Percentiles rank a stretch among this genome's conserved stretches.
These are phyloP conservation scores for Eucalyptus camaldulensis DNA, from an alignment of 345 rosid species.

Conservation along the genomic window DNA sequence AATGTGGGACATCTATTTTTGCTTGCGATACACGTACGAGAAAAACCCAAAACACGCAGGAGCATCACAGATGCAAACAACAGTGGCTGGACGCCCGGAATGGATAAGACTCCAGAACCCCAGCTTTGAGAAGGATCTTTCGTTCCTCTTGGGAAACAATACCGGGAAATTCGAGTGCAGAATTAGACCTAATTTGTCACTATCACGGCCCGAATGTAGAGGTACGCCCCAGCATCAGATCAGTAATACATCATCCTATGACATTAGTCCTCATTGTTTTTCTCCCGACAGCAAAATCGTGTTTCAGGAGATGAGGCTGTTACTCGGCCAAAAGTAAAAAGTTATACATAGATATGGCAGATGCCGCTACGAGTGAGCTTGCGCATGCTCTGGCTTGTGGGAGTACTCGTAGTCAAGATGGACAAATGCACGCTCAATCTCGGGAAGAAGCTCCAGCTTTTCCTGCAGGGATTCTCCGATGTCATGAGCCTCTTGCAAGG, in stretches of 20 bases:
- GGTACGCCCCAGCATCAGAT: background rate
- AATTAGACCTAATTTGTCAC: background rate
- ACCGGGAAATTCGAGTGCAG: background rate
- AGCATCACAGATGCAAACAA: background rate
- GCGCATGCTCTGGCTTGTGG: constrained; percentile 92
- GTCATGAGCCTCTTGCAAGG: constrained; percentile 87
- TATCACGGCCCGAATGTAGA: background rate
- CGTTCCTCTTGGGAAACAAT: background rate
- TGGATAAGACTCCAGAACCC: background rate
- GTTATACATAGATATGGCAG: accelerated
- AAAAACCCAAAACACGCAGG: background rate
- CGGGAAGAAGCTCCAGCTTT: constrained; percentile 75
- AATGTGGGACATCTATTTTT: constrained; percentile 6
- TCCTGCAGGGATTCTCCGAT: constrained; percentile 88
- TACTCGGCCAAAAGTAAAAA: background rate
- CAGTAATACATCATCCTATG: background rate
- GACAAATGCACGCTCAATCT: constrained; percentile 89
- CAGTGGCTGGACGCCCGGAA: background rate
- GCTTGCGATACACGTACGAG: accelerated
- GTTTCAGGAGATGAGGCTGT: background rate
- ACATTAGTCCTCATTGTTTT: background rate
- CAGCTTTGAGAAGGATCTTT: background rate
- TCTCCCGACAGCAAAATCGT: background rate
- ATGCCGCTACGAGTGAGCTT: constrained; percentile 8
- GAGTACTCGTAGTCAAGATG: constrained; percentile 90